Evolutionary conservation across 2,329 filamentous ascomycete species (phyloP).

Genomic region (Penicillium sp.): DNA sequence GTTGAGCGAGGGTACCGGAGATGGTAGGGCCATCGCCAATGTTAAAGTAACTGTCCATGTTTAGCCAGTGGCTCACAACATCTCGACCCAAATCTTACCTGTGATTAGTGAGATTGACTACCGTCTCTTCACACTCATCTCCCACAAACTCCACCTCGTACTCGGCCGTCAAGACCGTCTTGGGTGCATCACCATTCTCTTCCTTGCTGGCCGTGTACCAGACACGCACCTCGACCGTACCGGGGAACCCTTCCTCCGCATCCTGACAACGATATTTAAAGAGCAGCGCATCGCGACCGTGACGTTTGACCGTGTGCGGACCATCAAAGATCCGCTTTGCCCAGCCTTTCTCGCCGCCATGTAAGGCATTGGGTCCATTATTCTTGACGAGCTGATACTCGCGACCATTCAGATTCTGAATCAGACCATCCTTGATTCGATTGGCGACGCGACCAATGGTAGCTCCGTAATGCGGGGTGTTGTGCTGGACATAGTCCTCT

Average conservation of each 20-base stretch:
- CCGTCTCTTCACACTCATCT: slow-evolving; percentile 76
- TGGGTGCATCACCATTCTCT: slow-evolving; percentile 53
- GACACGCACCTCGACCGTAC: slow-evolving; percentile 69
- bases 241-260: slow-evolving; percentile 85
- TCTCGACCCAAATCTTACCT: slow-evolving; percentile 55
- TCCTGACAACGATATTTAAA: slow-evolving; percentile 65
- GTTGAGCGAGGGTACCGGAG: slow-evolving; percentile 55
- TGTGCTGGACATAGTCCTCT: slow-evolving; percentile 68
- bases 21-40: slow-evolving; percentile 55
- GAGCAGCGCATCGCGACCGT: slow-evolving; percentile 60
- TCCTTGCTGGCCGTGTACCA: slow-evolving; percentile 73
- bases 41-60: slow-evolving; percentile 58
- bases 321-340: slow-evolving; percentile 33
- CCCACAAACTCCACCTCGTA: slow-evolving; percentile 79
- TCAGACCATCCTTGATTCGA: slow-evolving; percentile 65
- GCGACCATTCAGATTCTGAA: slow-evolving; percentile 66
- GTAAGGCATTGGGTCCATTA: slow-evolving; percentile 68
- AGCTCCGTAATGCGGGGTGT: slow-evolving; percentile 78
- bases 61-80: no score
- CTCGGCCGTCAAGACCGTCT: slow-evolving; percentile 72
- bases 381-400: slow-evolving; percentile 67
- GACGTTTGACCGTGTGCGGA: slow-evolving; percentile 52
- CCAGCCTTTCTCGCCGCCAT: slow-evolving; percentile 68
- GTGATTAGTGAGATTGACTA: slow-evolving; percentile 92
- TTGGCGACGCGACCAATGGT: slow-evolving; percentile 85